Evolutionary conservation across 805 yeast genomes (phyloP).

Genomic region (Torulaspora franciscae): DNA sequence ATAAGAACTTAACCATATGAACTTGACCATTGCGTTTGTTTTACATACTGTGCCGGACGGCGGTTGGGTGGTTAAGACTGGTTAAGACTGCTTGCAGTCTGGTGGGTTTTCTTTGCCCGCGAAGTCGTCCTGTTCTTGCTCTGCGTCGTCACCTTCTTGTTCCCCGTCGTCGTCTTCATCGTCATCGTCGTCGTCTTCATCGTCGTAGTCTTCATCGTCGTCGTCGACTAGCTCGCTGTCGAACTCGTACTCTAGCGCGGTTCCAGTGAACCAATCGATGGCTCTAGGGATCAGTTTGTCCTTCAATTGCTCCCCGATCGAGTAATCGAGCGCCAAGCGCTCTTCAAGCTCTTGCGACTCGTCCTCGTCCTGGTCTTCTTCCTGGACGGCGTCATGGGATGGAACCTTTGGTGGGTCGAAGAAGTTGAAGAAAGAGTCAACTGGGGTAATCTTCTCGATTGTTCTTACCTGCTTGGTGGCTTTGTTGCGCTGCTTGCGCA

Average conservation of each 20-base stretch:
- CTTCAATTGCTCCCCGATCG: conserved; percentile 92
- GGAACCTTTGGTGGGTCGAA: conserved; percentile 89
- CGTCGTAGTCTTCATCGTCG: conserved; percentile 54
- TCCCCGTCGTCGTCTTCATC: conserved; percentile 42
- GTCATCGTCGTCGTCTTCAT: conserved; percentile 61
- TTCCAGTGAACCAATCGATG: conserved; percentile 97
- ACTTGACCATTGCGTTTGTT: not conserved
- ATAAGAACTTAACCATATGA: not conserved
- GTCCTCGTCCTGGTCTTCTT: conserved; percentile 49
- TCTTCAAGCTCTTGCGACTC: conserved; percentile 72
- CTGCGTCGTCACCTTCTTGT: conserved; percentile 40
- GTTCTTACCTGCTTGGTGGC: conserved; percentile 94
- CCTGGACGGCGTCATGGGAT: conserved; percentile 42
- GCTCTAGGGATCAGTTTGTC: conserved; percentile 96
- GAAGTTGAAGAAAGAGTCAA: conserved; percentile 91
- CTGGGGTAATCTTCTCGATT: conserved; percentile 89
- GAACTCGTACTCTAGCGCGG: conserved; percentile 76
- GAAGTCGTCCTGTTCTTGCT: conserved; percentile 40
- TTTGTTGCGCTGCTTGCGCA: conserved; percentile 96
- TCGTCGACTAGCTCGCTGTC: conserved; percentile 58
- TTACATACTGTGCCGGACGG: not conserved
- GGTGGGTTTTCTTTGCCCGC: conserved; percentile 57
- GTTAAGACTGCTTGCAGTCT: conserved; percentile 67
- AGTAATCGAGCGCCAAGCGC: conserved; percentile 86
- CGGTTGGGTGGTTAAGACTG: conserved; percentile 35